Conservation (phyloP, 441 rosid species). For the Erodium trifolium region DNA sequence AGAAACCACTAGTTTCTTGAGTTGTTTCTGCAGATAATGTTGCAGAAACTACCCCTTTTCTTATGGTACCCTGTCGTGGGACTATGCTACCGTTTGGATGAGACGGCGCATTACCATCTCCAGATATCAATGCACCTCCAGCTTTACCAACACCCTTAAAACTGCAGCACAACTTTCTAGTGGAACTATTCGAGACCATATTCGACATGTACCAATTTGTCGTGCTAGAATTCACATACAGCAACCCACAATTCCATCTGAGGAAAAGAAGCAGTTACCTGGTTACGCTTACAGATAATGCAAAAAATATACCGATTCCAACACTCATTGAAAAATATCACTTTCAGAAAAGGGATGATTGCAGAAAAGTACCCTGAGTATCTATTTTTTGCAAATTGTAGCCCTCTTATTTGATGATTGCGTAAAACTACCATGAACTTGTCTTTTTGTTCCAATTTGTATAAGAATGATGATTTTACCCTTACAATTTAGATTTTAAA, state of each 20-base stretch:
- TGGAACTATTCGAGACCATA: conserved; percentile 10
- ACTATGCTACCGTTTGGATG: conserved; percentile 31
- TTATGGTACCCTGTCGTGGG: conserved; percentile 13
- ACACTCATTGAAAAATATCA: no score
- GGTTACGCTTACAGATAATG: neutral
- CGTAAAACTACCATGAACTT: no score
- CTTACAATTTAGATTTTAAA: no score
- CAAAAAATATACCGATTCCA: no score
- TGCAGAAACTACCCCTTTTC: conserved; percentile 33
- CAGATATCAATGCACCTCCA: conserved; percentile 38
- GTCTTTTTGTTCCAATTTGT: no score
- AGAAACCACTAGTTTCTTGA: conserved; percentile 30
- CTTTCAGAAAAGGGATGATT: no score
- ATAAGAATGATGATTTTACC: no score
- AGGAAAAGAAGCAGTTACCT: neutral
- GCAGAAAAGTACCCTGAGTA: no score
- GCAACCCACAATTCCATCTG: conserved; percentile 25
- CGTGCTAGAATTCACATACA: conserved; percentile 14
- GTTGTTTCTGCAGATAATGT: conserved; percentile 50
- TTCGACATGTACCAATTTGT: conserved; percentile 20
- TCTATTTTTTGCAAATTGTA: no score
- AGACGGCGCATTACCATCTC: conserved; percentile 44
- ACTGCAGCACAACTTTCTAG: conserved; percentile 24
- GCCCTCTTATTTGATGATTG: no score
- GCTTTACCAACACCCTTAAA: conserved; percentile 25